Evolutionary conservation across 805 yeast species (phyloP).

Genomic region (Diddensiella santjacobensis): DNA sequence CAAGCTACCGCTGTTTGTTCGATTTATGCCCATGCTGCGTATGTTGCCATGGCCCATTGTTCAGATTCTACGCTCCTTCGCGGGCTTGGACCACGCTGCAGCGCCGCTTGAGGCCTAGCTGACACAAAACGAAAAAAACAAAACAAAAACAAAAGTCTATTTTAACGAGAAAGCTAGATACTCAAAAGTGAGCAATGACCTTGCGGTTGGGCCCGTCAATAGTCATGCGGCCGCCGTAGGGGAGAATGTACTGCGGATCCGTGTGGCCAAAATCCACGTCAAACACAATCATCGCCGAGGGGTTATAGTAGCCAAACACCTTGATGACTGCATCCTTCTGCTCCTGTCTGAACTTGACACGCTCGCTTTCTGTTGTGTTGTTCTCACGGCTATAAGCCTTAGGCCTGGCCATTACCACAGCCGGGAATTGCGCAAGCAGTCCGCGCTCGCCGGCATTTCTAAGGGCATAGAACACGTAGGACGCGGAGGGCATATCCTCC

Average conservation of each 20-base stretch:
- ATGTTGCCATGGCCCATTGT: slow-evolving; percentile 69
- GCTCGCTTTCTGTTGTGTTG: not conserved
- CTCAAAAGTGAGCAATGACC: not conserved
- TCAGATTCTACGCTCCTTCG: slow-evolving; percentile 48
- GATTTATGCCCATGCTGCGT: slow-evolving; percentile 66
- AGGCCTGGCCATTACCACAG: not conserved
- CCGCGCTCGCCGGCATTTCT: not conserved
- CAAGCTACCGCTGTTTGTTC: slow-evolving; percentile 71
- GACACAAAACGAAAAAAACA: no score
- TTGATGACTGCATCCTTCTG: not conserved
- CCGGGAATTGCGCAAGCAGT: not conserved
- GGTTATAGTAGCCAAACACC: not conserved
- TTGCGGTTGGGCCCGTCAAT: not conserved
- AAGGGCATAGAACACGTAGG: not conserved
- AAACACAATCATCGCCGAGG: not conserved
- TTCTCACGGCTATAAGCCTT: not conserved
- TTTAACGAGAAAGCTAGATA: not conserved
- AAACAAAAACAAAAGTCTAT: not conserved
- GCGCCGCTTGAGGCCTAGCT: not conserved
- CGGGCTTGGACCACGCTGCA: slow-evolving; percentile 59
- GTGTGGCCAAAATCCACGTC: not conserved
- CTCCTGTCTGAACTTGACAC: not conserved
- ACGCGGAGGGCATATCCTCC: not conserved
- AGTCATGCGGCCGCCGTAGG: not conserved
- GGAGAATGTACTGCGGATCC: not conserved